Evolutionary conservation across 306 rosid genomes (phyloP), one percentile per base, ranked within the genome.

Genomic region (Canavalia gladiata): DNA sequence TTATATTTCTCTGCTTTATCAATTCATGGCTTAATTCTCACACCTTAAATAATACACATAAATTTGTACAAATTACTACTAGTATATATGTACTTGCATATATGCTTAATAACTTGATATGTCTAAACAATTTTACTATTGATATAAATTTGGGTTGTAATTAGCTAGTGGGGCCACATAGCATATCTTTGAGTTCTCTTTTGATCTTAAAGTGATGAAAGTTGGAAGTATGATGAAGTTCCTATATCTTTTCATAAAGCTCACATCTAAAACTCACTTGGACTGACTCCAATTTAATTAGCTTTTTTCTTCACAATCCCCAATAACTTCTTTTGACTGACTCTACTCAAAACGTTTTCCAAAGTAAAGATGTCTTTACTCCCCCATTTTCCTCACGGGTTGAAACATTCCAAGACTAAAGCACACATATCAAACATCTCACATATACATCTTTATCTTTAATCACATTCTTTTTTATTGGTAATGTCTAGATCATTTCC

Each of bases 201-300:
- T 92, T 82, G 90, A 92, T 94, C 94, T 82, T 90, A 94, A 92
- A 92, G 98, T 84, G 84, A 87, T 57, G 87, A 92, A 88, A 86
- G 94, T 89, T 81, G 66, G 84, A 64, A 86, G 88, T 85, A 82
- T 81, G 87, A 86, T 85, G 93, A 87, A 78, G 86, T 42, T 84
- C 25, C 75, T n/a, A n/a, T 79, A 75, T 85, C 93, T 90, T 91
- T 91, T 87, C 77, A 85, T 84, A 94, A 92, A 90, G 91, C 85
- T 86, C 84, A 87, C 75, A 79, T 82, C 77, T 62, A 86, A 89
- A 87, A 73, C 56, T 56, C 88, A 65, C 54, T 35, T 81, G 64
- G 88, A 82, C 92, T 91, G 74, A 87, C 90, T 86, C 82, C 58
- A 76, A 76, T 82, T 50, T 83, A 77, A 81, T n/a, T n/a, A n/a